Base-by-base conservation (phyloP, 2,329 filamentous ascomycete genomes). In the Penicillium sp. region DNA sequence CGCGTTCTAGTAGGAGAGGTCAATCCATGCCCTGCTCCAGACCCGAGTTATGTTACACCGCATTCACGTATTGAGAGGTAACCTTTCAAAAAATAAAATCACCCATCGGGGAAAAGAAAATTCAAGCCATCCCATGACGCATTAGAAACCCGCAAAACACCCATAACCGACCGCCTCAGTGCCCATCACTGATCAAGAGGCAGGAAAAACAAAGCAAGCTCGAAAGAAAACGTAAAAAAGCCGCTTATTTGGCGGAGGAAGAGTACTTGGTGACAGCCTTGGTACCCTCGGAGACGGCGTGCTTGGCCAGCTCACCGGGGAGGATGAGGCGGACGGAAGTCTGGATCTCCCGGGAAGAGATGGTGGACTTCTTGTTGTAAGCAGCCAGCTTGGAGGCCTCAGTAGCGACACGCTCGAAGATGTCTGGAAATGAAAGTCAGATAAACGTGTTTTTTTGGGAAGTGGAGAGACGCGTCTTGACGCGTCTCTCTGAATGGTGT, bases 251-350 rank as follows among this genome's bases (percentile, higher is more conserved):
- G 81, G 92, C 94, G 75, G 93, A 97, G 57, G 93, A 97, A 68
- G 93, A 97, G 87, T 97, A 99, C 88, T 99, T 99, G 85, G 94
- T 99, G 70, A 99, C 94, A 55, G 94, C 94, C 91, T 99, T 99
- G 78, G 94, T 99, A 75, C 94, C 94, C 83, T 99, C 94, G 70
- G 94, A 99, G 46, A 99, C 94, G 68, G 94, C 94, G 82, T 99
- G 94, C 89, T 99, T 99, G 78, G 94, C 94, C 70, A 99, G 86
- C 83, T 99, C 94, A 82, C 94, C 94, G 44, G 94, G 94, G 51
- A 99, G 89, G 81, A 99, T 99, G 60, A 99, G 87, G 67, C 94
- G 90, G 70, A 99, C 94, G 68, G 94, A 97, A 70, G 94, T 99
- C 86, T 99, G 94, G 76, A 99, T 99, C 83, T 99, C 94, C 74